These are phyloP conservation scores for Wakefieldia striispora DNA, from an alignment of 768 basidiomycete genomes.

Conservation along the genomic window DNA sequence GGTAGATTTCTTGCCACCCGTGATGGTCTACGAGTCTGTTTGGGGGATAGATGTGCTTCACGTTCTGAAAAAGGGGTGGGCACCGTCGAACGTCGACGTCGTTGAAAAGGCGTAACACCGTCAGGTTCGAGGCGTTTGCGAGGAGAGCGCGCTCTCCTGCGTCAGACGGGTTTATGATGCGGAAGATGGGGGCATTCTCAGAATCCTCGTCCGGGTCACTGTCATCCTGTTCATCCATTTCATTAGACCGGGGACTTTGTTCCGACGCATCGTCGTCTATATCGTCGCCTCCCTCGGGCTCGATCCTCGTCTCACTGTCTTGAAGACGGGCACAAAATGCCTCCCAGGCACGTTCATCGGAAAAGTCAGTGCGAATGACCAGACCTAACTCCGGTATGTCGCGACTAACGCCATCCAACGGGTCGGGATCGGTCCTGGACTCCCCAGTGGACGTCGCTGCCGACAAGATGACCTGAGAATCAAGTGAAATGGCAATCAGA, in stretches of 20 bases:
- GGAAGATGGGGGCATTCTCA: slow-evolving; percentile 42
- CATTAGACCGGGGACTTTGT: slow-evolving; percentile 15
- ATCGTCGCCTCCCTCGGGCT: slow-evolving; percentile 23
- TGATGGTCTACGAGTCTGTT: slow-evolving; percentile 60
- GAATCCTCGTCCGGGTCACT: slow-evolving; percentile 25
- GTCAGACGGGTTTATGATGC: slow-evolving; percentile 46
- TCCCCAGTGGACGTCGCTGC: slow-evolving; percentile 21
- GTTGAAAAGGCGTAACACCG: slow-evolving; percentile 65
- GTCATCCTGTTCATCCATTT: slow-evolving; percentile 17
- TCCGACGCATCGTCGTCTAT: slow-evolving; percentile 21
- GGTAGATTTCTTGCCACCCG: slow-evolving; percentile 74
- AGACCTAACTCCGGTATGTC: slow-evolving; percentile 55
- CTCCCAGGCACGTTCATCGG: slow-evolving; percentile 65
- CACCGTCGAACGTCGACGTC: slow-evolving; percentile 64
- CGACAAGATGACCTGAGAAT: slow-evolving; percentile 14
- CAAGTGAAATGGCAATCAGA: not conserved
- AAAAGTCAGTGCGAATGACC: slow-evolving; percentile 71
- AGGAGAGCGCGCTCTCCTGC: slow-evolving; percentile 42
- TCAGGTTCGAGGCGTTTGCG: slow-evolving; percentile 58
- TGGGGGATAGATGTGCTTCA: slow-evolving; percentile 44
- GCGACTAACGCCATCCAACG: slow-evolving; percentile 45
- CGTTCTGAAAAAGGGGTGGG: slow-evolving; percentile 45
- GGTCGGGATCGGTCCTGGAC: slow-evolving; percentile 47
- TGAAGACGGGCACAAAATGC: slow-evolving; percentile 49
- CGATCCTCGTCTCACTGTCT: slow-evolving; percentile 57